Conservation (phyloP, 169 alveolate species). For the Amoebophrya sp. region DNA sequence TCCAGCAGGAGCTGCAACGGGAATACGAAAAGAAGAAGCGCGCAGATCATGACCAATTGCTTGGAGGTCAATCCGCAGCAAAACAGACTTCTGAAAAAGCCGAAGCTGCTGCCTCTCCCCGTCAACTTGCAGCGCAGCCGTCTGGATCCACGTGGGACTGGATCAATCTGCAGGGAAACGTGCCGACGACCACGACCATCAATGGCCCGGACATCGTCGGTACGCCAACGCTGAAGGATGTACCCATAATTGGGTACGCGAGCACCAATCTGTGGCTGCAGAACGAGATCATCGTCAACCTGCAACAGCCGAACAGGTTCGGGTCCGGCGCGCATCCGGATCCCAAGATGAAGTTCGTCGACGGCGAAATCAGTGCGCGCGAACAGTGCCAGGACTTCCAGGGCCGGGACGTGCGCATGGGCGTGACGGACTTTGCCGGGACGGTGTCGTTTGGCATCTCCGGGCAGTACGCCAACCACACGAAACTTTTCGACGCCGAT, state of each 20-base stretch:
- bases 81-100: no score
- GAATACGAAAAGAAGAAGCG: background rate
- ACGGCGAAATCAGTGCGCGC: background rate
- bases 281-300: background rate
- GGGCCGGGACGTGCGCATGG: constrained; percentile 24
- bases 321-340: constrained; percentile 19
- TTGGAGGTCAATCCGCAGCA: no score
- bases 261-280: constrained; percentile 8
- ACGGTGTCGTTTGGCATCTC: background rate
- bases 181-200: background rate
- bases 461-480: constrained; percentile 20
- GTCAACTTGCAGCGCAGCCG: background rate
- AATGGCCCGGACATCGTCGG: background rate
- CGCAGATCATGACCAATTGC: no score
- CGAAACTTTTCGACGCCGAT: background rate
- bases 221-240: background rate
- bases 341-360: background rate
- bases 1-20: background rate
- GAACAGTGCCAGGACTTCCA: constrained; percentile 8
- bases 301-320: background rate
- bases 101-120: no score
- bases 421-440: background rate
- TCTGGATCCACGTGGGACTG: background rate
- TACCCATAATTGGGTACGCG: background rate
- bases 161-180: background rate